Percentiles rank a stretch among this genome's conserved stretches.
phyloP scores from a whole-genome alignment of 305 asterid genomes.

The Solanum hybrid region DNA sequence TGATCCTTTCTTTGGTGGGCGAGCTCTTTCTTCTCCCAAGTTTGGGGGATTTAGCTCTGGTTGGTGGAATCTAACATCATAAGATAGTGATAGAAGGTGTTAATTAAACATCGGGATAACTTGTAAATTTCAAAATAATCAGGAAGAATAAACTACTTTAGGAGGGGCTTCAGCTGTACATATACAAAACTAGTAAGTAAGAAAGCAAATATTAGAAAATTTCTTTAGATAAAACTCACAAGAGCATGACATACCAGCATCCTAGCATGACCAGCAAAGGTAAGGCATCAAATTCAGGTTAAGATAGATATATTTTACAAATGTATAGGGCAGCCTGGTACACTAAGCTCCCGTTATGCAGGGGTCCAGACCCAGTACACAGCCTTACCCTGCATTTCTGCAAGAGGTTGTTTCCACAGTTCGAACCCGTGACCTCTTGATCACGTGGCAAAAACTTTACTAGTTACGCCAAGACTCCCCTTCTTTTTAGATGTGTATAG shows the following conservation, averaged over 20 bases:
- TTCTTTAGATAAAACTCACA: background rate
- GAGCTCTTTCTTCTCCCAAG: slow-evolving; percentile 76
- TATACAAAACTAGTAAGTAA: background rate
- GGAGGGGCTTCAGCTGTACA: background rate
- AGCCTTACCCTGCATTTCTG: background rate
- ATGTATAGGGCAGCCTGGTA: background rate
- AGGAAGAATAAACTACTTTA: background rate
- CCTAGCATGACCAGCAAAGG: background rate
- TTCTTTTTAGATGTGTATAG: background rate
- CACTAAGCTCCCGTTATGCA: background rate
- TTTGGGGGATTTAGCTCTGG: slow-evolving; percentile 86
- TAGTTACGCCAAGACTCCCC: background rate
- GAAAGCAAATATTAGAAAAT: background rate
- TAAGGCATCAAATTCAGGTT: background rate
- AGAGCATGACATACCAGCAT: background rate
- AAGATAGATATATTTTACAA: background rate
- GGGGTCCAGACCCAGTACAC: background rate
- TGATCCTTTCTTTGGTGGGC: slow-evolving; percentile 33
- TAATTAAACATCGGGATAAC: background rate
- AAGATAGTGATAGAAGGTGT: background rate
- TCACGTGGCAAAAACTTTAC: background rate
- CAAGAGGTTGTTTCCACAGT: background rate
- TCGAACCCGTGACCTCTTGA: background rate
- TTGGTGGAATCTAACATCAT: slow-evolving; percentile 55
- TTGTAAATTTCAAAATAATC: background rate